Base-by-base conservation (phyloP, 1,284 basidiomycete species). In the Termitomyces sp. region DNA sequence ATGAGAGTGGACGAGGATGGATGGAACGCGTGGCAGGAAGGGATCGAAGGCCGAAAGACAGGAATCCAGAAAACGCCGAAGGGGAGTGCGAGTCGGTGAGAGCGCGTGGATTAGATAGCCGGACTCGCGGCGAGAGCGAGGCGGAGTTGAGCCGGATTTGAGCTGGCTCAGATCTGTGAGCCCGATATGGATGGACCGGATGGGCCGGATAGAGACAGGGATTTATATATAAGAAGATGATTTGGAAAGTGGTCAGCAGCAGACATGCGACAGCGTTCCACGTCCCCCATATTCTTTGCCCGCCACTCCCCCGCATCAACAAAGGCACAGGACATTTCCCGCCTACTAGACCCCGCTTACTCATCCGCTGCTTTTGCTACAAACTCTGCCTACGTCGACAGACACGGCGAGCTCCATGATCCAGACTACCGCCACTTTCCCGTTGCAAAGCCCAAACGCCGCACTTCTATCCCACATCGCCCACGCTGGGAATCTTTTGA, bases 351-450 rank as follows among this genome's bases (percentile, higher is more conserved):
- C 69, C 83, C 82, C 8, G 69, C 80, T 18, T 84, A 85, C 68
- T 71, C 77, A 4, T 61, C 71, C 2, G 58, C 62, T 43, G 61
- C 67, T 38, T 53, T 46, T 10, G 48, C 61, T 1, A 51, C 59
- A 1, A 44, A 57, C 8, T 53, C 58, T 11, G 60, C 60, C 33
- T 86, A 83, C 61, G 74, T 83, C 55, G 83, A 85, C 71, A 71
- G 72, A 64, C 71, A 76, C 49, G 84, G 83, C 45, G 77, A 81
- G 63, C 70, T 84, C 16, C 83, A 85, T 64, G 83, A 85, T 65
- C 84, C 83, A 26, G 84, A 85, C 64, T 85, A 77, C 68, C 74
- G 82, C 57, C 74, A 82, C 66, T 85, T 86, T 60, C 83, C 79
- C 45, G 58, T 75, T 42, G 60, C 73, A 18, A 67, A 47, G 44